Conservation (phyloP, 306 rosid genomes). For the Cicer arietinum region DNA sequence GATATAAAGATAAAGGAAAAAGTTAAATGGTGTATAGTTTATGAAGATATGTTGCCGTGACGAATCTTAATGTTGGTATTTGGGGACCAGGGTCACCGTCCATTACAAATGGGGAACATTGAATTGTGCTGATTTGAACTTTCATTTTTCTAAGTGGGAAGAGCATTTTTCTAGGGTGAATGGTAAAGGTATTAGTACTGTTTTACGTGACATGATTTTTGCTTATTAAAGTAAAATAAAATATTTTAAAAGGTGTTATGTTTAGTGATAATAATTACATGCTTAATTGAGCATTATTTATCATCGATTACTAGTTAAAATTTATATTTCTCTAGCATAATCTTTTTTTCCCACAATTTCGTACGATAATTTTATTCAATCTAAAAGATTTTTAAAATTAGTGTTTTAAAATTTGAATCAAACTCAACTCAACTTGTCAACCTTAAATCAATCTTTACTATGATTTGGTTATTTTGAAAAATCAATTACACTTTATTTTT, state of each 20-base stretch:
- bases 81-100: slow-evolving; percentile 35
- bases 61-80: slow-evolving; percentile 30
- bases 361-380: too few relatives aligned
- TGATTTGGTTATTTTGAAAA: too few relatives aligned
- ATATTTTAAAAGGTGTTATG: not conserved
- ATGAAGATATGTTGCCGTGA: slow-evolving; percentile 15
- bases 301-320: too few relatives aligned
- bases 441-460: too few relatives aligned
- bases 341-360: too few relatives aligned
- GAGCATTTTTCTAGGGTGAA: not conserved
- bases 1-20: not conserved
- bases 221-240: not conserved
- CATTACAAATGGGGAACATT: not conserved
- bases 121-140: slow-evolving; percentile 25
- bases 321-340: too few relatives aligned
- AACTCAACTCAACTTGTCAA: too few relatives aligned
- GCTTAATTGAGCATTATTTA: too few relatives aligned
- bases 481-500: too few relatives aligned
- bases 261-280: too few relatives aligned
- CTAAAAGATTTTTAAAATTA: too few relatives aligned
- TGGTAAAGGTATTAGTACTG: not conserved
- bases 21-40: not conserved
- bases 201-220: slow-evolving; percentile 6
- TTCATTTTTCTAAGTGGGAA: slow-evolving; percentile 3
- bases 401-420: too few relatives aligned